phyloP scores from a whole-genome alignment of 441 rosid species.

The Pelargonium exstipulatum region DNA sequence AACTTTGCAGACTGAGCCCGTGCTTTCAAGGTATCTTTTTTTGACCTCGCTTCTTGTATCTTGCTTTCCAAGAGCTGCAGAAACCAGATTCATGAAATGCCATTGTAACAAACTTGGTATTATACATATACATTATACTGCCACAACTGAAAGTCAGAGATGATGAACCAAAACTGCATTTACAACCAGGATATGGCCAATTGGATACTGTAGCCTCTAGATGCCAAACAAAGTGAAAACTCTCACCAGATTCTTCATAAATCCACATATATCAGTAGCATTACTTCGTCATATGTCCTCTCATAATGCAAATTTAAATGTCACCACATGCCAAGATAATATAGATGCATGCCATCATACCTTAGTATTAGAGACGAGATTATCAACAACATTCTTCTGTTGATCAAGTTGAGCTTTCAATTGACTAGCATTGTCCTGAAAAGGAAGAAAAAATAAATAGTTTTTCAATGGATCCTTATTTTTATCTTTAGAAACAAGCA shows the following conservation, averaged over 20 bases:
- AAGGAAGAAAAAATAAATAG: slow-evolving; percentile 4
- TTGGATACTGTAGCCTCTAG: background rate
- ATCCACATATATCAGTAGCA: no score
- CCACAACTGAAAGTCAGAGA: slow-evolving; percentile 11
- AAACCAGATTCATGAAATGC: slow-evolving; percentile 24
- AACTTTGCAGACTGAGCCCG: slow-evolving; percentile 95
- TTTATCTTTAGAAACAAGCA: background rate
- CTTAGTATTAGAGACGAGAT: slow-evolving; percentile 92
- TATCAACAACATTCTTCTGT: slow-evolving; percentile 75
- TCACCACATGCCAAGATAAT: slow-evolving; percentile 1
- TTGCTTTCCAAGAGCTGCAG: slow-evolving; percentile 90
- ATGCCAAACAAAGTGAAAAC: background rate
- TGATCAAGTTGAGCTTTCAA: slow-evolving; percentile 88
- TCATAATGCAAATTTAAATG: background rate
- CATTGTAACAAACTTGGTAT: slow-evolving; percentile 13
- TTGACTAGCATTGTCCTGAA: slow-evolving; percentile 74
- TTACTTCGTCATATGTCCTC: background rate
- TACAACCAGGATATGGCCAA: background rate
- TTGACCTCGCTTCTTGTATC: slow-evolving; percentile 93
- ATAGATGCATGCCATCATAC: slow-evolving; percentile 30
- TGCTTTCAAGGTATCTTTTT: slow-evolving; percentile 94
- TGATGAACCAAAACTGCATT: background rate
- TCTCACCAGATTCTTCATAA: no score
- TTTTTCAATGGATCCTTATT: background rate
- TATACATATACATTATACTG: slow-evolving; percentile 2